Conservation (phyloP, 176 grass and related monocot genomes). For the Avena eriantha region DNA sequence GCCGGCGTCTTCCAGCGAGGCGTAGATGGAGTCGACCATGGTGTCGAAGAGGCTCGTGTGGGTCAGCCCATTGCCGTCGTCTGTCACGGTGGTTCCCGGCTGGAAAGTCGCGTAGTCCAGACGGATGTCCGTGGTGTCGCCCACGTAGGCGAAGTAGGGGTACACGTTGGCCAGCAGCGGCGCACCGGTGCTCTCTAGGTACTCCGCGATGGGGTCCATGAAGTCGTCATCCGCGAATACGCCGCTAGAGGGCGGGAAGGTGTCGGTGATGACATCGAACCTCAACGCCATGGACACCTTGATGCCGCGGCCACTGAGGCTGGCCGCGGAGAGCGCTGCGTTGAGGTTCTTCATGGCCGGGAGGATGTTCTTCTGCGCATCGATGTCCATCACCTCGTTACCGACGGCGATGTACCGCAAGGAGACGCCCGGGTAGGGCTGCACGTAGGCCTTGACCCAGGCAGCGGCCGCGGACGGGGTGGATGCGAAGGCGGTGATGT, state of each 20-base stretch:
- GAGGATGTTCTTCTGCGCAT: slow-evolving; percentile 43
- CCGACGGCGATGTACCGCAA: slow-evolving; percentile 75
- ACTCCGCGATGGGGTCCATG: slow-evolving; percentile 47
- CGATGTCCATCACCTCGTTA: slow-evolving; percentile 54
- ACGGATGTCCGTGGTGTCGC: neutral
- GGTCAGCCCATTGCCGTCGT: slow-evolving; percentile 20
- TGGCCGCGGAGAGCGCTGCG: slow-evolving; percentile 42
- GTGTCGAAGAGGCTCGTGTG: slow-evolving; percentile 70
- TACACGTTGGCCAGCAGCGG: slow-evolving; percentile 85
- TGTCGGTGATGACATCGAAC: slow-evolving; percentile 22
- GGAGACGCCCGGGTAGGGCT: slow-evolving; percentile 42
- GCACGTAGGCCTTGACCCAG: slow-evolving; percentile 65
- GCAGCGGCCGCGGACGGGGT: slow-evolving; percentile 31
- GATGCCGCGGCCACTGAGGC: slow-evolving; percentile 31
- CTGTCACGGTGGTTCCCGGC: slow-evolving; percentile 44
- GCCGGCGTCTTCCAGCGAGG: slow-evolving; percentile 52
- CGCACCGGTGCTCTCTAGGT: slow-evolving; percentile 46
- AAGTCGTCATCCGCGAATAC: slow-evolving; percentile 28
- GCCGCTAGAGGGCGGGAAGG: slow-evolving; percentile 56
- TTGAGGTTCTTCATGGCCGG: slow-evolving; percentile 73
- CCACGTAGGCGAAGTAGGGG: slow-evolving; percentile 68
- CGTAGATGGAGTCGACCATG: slow-evolving; percentile 64
- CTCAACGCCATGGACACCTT: slow-evolving; percentile 65
- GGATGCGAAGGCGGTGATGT: slow-evolving; percentile 42
- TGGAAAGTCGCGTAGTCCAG: slow-evolving; percentile 58